These are phyloP conservation scores for Phytophthora pluvialis DNA, from an alignment of 352 stramenopile species.

Conservation along the genomic window DNA sequence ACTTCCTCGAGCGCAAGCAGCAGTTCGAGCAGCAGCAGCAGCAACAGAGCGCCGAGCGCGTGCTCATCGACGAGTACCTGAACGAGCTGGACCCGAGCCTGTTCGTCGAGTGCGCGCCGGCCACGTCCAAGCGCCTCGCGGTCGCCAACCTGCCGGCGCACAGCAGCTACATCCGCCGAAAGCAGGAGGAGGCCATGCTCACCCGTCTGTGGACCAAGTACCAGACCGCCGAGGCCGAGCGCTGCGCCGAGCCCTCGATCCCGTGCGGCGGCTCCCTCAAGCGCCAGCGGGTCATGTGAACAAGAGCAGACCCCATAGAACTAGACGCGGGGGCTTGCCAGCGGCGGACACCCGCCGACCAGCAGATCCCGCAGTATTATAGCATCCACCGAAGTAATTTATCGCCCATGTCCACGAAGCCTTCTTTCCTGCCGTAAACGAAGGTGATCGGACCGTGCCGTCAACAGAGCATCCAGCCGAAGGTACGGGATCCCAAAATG, in stretches of 20 bases:
- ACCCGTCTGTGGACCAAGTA: conserved; percentile 31
- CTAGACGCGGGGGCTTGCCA: not conserved
- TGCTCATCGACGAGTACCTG: conserved; percentile 61
- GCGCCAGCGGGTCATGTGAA: conserved; percentile 45
- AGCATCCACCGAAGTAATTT: conserved; percentile 28
- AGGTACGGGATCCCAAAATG: not conserved
- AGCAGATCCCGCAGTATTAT: conserved; percentile 11
- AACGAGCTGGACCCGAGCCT: conserved; percentile 62
- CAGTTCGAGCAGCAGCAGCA: conserved; percentile 41
- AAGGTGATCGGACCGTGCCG: not conserved
- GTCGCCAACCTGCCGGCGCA: conserved; percentile 34
- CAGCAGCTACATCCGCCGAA: conserved; percentile 49
- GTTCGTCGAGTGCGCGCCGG: conserved; percentile 29
- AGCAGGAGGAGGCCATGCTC: conserved; percentile 47
- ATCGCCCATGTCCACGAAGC: conserved; percentile 12
- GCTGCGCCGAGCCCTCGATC: conserved; percentile 11
- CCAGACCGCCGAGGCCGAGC: conserved; percentile 27
- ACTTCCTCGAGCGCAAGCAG: conserved; percentile 55
- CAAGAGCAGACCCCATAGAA: conserved; percentile 25
- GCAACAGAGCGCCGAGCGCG: conserved; percentile 20
- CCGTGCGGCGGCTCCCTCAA: conserved; percentile 27
- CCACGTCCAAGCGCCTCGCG: conserved; percentile 5
- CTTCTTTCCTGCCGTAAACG: conserved; percentile 29
- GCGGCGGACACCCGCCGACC: not conserved
- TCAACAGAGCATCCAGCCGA: conserved; percentile 28